phyloP scores from a whole-genome alignment of 176 grass and related monocot genomes.

The Cymbopogon citratus region DNA sequence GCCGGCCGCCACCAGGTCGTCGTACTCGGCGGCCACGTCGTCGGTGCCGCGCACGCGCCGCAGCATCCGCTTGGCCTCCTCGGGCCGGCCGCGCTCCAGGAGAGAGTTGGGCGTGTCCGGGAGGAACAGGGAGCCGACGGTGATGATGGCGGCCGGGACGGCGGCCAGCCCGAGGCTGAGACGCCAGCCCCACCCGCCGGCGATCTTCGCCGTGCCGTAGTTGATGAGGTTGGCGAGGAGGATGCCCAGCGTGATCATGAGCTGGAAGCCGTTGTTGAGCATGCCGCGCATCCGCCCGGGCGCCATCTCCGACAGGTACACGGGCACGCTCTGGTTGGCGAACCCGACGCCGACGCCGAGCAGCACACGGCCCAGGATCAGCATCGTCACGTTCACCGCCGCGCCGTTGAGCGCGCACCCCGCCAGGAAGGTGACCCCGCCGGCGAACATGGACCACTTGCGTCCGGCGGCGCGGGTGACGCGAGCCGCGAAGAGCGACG shows the following conservation, averaged over 20 bases:
- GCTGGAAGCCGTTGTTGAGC: slow-evolving; percentile 36
- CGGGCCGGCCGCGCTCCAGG: no score
- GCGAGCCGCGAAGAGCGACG: slow-evolving; percentile 44
- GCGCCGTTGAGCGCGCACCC: slow-evolving; percentile 44
- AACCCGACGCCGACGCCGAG: slow-evolving; percentile 65
- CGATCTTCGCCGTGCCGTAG: neutral
- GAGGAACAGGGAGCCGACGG: no score
- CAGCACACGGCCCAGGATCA: slow-evolving; percentile 58
- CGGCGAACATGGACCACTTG: slow-evolving; percentile 63
- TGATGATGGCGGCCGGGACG: neutral
- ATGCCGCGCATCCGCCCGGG: slow-evolving; percentile 29
- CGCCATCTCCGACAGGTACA: slow-evolving; percentile 49
- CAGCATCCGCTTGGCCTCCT: no score
- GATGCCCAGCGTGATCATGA: slow-evolving; percentile 25
- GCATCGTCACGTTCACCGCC: slow-evolving; percentile 43
- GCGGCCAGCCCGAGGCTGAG: slow-evolving; percentile 14
- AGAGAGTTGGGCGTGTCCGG: no score
- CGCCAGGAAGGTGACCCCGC: slow-evolving; percentile 39
- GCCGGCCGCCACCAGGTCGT: neutral
- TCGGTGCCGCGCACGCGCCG: neutral
- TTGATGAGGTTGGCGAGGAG: slow-evolving; percentile 12
- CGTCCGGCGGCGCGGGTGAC: slow-evolving; percentile 37
- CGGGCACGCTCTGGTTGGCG: slow-evolving; percentile 55
- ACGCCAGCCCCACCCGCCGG: slow-evolving; percentile 20
- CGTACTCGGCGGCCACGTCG: slow-evolving; percentile 2